Percentiles rank a stretch among this genome's conserved stretches.
These are phyloP conservation scores for Candida nemodendra DNA, from an alignment of 805 yeast species.

Conservation along the genomic window DNA sequence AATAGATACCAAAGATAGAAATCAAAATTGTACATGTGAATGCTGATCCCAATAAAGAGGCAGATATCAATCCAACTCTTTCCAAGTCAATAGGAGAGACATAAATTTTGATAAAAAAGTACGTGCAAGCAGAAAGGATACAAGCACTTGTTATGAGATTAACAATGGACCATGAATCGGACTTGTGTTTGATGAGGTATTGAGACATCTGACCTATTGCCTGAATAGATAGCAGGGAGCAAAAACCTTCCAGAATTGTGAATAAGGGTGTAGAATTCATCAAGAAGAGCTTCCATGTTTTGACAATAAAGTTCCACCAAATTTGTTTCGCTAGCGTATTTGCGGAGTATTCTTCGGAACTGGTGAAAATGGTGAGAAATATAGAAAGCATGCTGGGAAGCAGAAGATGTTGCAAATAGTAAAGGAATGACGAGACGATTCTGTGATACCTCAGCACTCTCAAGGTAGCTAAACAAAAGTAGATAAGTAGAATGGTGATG, in stretches of 20 bases:
- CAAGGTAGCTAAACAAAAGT: conserved; percentile 70
- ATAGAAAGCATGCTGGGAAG: conserved; percentile 80
- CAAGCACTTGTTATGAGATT: conserved; percentile 72
- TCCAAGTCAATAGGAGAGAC: conserved; percentile 64
- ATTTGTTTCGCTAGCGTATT: conserved; percentile 20
- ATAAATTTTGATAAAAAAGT: conserved; percentile 80
- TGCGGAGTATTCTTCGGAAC: conserved; percentile 24
- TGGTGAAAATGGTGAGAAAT: conserved; percentile 54
- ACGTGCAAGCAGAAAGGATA: conserved; percentile 71
- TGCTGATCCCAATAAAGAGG: conserved; percentile 83
- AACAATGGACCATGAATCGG: conserved; percentile 78
- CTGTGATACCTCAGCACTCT: conserved; percentile 52
- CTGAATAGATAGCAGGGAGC: conserved; percentile 88
- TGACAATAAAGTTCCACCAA: conserved; percentile 42
- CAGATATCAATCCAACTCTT: conserved; percentile 65
- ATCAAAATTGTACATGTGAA: conserved; percentile 72
- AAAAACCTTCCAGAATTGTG: conserved; percentile 88
- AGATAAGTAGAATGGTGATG: conserved; percentile 65
- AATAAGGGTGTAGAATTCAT: conserved; percentile 85
- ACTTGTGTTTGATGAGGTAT: conserved; percentile 60
- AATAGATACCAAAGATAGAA: conserved; percentile 79
- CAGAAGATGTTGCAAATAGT: conserved; percentile 77
- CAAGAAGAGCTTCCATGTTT: conserved; percentile 70
- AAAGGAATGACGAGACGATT: conserved; percentile 48
- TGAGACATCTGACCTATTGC: conserved; percentile 81